These are phyloP conservation scores for Balakata baccata DNA, from an alignment of 345 rosid species.

Conservation along the genomic window DNA sequence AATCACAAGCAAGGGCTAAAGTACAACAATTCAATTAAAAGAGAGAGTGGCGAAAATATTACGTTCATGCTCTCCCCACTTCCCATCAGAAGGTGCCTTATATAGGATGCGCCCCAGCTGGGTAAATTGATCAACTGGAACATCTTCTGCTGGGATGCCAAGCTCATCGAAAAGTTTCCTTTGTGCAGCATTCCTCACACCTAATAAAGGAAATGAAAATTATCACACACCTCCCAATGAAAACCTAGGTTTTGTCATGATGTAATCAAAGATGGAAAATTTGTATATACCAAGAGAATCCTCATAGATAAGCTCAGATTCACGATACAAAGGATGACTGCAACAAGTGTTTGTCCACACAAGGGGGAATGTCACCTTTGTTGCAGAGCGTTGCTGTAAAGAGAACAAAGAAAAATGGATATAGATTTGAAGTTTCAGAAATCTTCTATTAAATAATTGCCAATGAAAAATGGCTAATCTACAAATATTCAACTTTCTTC, in stretches of 20 bases:
- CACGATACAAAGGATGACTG: slow-evolving; percentile 93
- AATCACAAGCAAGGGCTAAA: too few species aligned
- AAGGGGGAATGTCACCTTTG: slow-evolving; percentile 94
- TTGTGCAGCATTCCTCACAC: slow-evolving; percentile 95
- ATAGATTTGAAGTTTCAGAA: not conserved
- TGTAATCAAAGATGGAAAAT: not conserved
- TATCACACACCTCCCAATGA: not conserved
- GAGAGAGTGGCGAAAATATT: slow-evolving; percentile 18
- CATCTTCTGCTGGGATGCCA: slow-evolving; percentile 85
- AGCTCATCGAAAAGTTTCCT: slow-evolving; percentile 97
- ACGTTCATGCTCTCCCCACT: slow-evolving; percentile 99
- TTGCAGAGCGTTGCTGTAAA: slow-evolving; percentile 85
- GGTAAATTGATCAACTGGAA: slow-evolving; percentile 79
- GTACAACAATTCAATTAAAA: not conserved
- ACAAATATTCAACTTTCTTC: not conserved
- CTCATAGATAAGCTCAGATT: slow-evolving; percentile 75
- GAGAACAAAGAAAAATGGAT: not conserved
- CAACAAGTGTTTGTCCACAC: slow-evolving; percentile 99
- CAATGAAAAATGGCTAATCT: not conserved
- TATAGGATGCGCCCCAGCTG: slow-evolving; percentile 77
- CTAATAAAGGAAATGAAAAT: slow-evolving; percentile 31
- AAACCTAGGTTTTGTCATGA: not conserved
- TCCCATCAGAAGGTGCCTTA: slow-evolving; percentile 97
- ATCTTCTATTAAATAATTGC: not conserved
- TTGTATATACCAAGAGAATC: slow-evolving; percentile 57